Evolutionary conservation across 1,284 basidiomycete species (phyloP), one percentile per base, ranked within the genome.

Genomic region (Stereum hirsutum): DNA sequence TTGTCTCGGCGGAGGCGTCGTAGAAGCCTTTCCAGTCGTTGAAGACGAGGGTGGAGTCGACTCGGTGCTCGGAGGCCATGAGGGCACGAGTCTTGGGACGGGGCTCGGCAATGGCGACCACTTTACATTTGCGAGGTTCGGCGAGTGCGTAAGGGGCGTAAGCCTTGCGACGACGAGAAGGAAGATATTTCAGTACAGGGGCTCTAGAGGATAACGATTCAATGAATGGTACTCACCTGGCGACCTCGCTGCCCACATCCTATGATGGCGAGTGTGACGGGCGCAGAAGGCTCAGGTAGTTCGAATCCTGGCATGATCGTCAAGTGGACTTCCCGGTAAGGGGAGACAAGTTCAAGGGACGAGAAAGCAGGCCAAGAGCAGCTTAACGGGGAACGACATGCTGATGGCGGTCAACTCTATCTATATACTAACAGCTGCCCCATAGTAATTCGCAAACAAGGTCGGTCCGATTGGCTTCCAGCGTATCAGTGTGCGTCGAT

Each of bases 231-330:
- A 49, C 57, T 46, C 50, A 86, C 84, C 60, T 70, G 70, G 46
- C n/a, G n/a, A n/a, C 89, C 89, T 45, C 89, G 78, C 58, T 87
- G 81, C 2, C 89, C 89, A 52, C 85, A 89, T 19, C 89, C 90
- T 35, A 91, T 63, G 46, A 77, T 58, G 19, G 68, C 72, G 14
- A 75, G 44, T 5, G 68, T 74, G 19, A 75, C 58, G 12, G 68
- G 68, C 37, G 55, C 52, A 17, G 42, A n/a, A 20, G 49, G 33
- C 6, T 27, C 45, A 32, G 45, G 42, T 5, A 55, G 42, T 31
- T 57, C 50, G 42, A 55, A 40, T n/a, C n/a, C n/a, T n/a, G n/a
- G n/a, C n/a, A n/a, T n/a, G n/a, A n/a, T n/a, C n/a, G n/a, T n/a
- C n/a, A n/a, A n/a, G n/a, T n/a, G n/a, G n/a, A n/a, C n/a, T n/a